Base-by-base conservation (phyloP, 2,329 filamentous ascomycete genomes). In the Grosmannia clavigera region DNA sequence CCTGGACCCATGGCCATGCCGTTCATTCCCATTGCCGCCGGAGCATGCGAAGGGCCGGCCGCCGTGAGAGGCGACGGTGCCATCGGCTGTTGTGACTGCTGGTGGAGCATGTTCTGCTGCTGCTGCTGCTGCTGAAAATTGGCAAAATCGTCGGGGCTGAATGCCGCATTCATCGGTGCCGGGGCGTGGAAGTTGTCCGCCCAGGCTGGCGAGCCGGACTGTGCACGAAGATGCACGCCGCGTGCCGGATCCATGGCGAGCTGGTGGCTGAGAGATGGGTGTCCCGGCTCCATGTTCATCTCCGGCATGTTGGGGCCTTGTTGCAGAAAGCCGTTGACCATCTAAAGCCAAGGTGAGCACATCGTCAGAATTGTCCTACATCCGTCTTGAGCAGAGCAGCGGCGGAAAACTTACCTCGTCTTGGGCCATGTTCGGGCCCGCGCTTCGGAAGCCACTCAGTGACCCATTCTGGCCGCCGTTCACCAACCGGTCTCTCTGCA, bases 291-390 rank as follows among this genome's bases (percentile, higher is more conserved):
- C 68, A 80, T 75, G 11, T 77, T 72, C 65, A 81, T 78, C 58
- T 81, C 78, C 67, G 81, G 78, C 58, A 84, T 72, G 56, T 66
- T 75, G n/a, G 79, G 85, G 59, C 82, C 83, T 69, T 94, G 87
- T 70, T 95, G 90, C 68, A 95, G 81, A 71, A 96, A 96, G 62
- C 90, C 87, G 69, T 95, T 91, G 84, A 96, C 89, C 86, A 92
- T 91, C 90, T 95, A 67, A 55, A 46, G 25, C 27, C 19, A 27
- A 29, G 50, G 35, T 35, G 75, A 67, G 73, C 69, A 19, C 64
- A 60, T 60, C 61, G 53, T 16, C 5, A n/a, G 16, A 14, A 5
- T 19, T 9, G 43, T 6, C 7, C 43, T 3, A 22, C 3, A 16
- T 25, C 46, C 9, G 35, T 12, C 25, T 22, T 22, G 22, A 33